Conservation (phyloP, 192 early-diverging fungal species). For the Umbelopsis vinacea region DNA sequence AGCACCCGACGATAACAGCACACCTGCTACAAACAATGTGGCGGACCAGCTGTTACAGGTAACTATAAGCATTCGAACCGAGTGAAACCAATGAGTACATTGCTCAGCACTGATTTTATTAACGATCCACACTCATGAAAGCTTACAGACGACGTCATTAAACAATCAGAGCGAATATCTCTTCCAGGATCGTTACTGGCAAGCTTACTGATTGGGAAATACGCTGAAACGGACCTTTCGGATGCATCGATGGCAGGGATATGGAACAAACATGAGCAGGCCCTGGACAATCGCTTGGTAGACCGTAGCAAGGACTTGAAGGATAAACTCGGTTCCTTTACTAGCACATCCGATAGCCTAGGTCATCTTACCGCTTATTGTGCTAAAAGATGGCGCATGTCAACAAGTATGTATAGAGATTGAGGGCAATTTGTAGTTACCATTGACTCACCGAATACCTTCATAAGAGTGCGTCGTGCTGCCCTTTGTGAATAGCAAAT, state of each 20-base stretch:
- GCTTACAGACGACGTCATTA: neutral
- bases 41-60: neutral
- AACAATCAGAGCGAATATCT: neutral
- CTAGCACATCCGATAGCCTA: neutral
- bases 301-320: neutral
- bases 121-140: neutral
- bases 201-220: neutral
- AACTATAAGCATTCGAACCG: neutral
- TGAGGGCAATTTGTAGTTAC: neutral
- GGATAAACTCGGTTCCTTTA: neutral
- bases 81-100: neutral
- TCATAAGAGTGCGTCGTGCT: neutral
- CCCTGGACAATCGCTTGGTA: neutral
- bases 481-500: neutral
- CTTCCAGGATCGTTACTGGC: neutral
- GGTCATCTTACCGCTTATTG: neutral
- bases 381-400: conserved; percentile 16
- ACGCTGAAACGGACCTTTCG: neutral
- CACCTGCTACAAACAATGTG: neutral
- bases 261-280: neutral
- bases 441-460: neutral
- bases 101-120: neutral
- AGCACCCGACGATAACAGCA: neutral
- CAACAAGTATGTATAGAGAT: neutral
- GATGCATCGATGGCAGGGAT: neutral